Conservation (phyloP, 2,329 filamentous ascomycete species). For the Pseudogymnoascus sp. region DNA sequence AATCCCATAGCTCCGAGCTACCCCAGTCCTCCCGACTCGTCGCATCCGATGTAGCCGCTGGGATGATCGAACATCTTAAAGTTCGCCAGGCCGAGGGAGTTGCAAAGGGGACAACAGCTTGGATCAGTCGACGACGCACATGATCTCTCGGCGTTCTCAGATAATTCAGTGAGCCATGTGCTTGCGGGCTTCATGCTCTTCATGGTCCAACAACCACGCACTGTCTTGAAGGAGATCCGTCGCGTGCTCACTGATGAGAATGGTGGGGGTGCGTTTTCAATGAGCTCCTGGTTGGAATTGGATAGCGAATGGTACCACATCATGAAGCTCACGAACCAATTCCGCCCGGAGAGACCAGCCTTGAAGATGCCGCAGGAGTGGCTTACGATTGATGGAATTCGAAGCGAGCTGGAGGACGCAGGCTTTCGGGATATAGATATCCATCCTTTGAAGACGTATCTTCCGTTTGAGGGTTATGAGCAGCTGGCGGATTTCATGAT, state of each 20-base stretch:
- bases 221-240: background rate
- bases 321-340: background rate
- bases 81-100: background rate
- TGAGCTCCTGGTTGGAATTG: constrained; percentile 1
- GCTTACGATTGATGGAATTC: constrained; percentile 5
- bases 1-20: background rate
- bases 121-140: background rate
- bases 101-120: background rate
- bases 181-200: background rate
- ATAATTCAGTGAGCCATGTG: background rate
- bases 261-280: background rate
- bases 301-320: constrained; percentile 8
- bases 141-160: background rate
- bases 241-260: background rate
- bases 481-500: too few species aligned
- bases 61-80: background rate
- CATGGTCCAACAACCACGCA: background rate
- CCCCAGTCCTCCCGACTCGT: background rate
- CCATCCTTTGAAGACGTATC: constrained; percentile 6
- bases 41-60: background rate
- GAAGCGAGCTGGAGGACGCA: constrained; percentile 6
- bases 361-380: constrained; percentile 1
- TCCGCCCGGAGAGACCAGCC: background rate
- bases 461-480: constrained; percentile 9
- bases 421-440: constrained; percentile 9